A percentile compares a stretch with the other conserved stretches of the same genome.
Evolutionary conservation across 2,329 filamentous ascomycete genomes (phyloP).

Genomic region (Periconia digitata): DNA sequence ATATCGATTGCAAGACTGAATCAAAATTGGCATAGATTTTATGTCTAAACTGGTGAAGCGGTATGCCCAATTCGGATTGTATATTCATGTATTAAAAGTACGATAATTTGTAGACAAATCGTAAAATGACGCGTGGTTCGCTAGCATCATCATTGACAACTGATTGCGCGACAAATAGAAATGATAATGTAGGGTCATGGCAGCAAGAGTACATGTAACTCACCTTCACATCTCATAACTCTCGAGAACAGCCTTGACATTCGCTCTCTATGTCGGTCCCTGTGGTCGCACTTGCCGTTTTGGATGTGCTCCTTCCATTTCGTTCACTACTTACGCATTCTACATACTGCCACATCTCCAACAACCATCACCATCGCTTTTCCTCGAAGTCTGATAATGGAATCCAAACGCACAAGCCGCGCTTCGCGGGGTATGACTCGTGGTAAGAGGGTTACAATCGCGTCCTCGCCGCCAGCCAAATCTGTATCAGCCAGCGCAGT

Average conservation of each 20-base stretch:
- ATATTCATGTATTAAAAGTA: neutral
- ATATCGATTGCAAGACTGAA: neutral
- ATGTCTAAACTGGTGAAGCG: neutral
- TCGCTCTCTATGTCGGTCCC: neutral
- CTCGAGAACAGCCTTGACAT: too few species aligned
- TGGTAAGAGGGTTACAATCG: neutral
- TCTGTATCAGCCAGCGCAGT: conserved; percentile 24
- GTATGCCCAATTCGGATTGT: conserved; percentile 8
- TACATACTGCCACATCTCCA: neutral
- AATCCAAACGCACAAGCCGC: neutral
- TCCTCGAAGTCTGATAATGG: neutral
- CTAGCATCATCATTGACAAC: too few species aligned
- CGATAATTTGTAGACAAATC: neutral
- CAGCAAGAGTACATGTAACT: too few species aligned
- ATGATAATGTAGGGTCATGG: too few species aligned
- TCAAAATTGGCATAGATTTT: too few species aligned
- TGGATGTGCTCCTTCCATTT: conserved; percentile 7
- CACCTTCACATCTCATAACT: too few species aligned
- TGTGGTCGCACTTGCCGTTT: conserved; percentile 5
- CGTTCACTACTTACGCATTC: neutral
- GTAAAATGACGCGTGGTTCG: neutral
- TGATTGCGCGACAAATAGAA: too few species aligned
- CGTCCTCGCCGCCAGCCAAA: conserved; percentile 5
- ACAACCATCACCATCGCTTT: neutral
- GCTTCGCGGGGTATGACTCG: neutral